These are phyloP conservation scores for Schwanniomyces etchellsii DNA, from an alignment of 1,139 yeast species.

Conservation along the genomic window DNA sequence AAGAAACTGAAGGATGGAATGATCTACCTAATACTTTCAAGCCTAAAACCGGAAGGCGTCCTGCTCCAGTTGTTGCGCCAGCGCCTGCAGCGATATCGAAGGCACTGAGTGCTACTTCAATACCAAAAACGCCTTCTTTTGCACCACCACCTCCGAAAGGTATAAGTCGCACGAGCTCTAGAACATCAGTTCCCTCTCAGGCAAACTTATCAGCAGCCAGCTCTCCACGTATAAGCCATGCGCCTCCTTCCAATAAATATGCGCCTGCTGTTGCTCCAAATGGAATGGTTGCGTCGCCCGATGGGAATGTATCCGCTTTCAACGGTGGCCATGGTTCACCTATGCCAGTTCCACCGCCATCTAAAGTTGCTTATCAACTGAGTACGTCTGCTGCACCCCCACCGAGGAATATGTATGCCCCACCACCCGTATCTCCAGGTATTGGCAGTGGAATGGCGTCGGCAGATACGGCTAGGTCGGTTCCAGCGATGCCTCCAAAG, in stretches of 20 bases:
- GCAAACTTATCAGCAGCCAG: conserved; percentile 9
- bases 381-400: conserved; percentile 13
- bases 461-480: background rate
- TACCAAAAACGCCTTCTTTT: conserved; percentile 3
- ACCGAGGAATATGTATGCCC: conserved; percentile 9
- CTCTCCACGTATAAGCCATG: conserved; percentile 17
- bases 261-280: conserved; percentile 15
- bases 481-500: conserved; percentile 5
- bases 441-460: background rate
- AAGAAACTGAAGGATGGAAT: conserved; percentile 86
- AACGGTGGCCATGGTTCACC: conserved; percentile 8
- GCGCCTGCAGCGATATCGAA: conserved; percentile 16
- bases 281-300: conserved; percentile 5
- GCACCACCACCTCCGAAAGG: conserved; percentile 36
- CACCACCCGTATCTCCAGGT: conserved; percentile 9
- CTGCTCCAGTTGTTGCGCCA: conserved; percentile 10
- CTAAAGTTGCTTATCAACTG: conserved; percentile 7
- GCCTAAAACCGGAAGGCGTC: conserved; percentile 43
- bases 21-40: conserved; percentile 76
- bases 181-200: conserved; percentile 14
- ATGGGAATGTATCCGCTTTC: conserved; percentile 8
- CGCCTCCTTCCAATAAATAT: conserved; percentile 25
- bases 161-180: conserved; percentile 24
- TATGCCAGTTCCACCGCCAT: conserved; percentile 8
- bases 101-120: conserved; percentile 17